Evolutionary conservation across 2,329 filamentous ascomycete genomes (phyloP).

Genomic region (Pseudogymnoascus sp.): DNA sequence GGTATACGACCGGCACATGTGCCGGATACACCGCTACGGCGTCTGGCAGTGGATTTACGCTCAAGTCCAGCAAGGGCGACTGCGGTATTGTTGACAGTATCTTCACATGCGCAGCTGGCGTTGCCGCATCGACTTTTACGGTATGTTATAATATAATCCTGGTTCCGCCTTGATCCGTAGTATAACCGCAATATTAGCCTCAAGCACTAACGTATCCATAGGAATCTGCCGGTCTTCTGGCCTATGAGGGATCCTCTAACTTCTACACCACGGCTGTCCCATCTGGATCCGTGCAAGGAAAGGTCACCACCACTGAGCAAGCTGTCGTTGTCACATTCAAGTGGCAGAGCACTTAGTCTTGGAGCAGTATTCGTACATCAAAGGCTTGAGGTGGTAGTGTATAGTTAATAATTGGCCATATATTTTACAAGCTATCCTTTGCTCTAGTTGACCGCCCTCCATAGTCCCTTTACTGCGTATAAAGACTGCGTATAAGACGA

Average conservation of each 20-base stretch:
- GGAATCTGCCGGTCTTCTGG: slow-evolving; percentile 18
- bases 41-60: slow-evolving; percentile 33
- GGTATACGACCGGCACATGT: slow-evolving; percentile 61
- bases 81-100: slow-evolving; percentile 48
- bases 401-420: neutral
- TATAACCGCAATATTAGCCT: neutral
- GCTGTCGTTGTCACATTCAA: slow-evolving; percentile 25
- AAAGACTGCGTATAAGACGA: neutral
- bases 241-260: slow-evolving; percentile 21
- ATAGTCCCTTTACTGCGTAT: neutral
- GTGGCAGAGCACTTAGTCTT: slow-evolving; percentile 19
- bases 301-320: slow-evolving; percentile 23
- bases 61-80: slow-evolving; percentile 49
- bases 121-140: slow-evolving; percentile 31
- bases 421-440: neutral
- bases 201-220: slow-evolving; percentile 4
- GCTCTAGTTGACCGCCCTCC: neutral
- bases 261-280: slow-evolving; percentile 29
- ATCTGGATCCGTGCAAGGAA: slow-evolving; percentile 24
- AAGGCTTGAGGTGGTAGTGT: neutral
- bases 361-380: neutral
- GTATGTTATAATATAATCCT: slow-evolving; percentile 20
- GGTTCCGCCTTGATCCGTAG: neutral
- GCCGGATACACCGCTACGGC: slow-evolving; percentile 53
- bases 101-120: slow-evolving; percentile 46